Evolutionary conservation across 2,329 filamentous ascomycete genomes (phyloP).

Genomic region (Penicillium nordicum): DNA sequence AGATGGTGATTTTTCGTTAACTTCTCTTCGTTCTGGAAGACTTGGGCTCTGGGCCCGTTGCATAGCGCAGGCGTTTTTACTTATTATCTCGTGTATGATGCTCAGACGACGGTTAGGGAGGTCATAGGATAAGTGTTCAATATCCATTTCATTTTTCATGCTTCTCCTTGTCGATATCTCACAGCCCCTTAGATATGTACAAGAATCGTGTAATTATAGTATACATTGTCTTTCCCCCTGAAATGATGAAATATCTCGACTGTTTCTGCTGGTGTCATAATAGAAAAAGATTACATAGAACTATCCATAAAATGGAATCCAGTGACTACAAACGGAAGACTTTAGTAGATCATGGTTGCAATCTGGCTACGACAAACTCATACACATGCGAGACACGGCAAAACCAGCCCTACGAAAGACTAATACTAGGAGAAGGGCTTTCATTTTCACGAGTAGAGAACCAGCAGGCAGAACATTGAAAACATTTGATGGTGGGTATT

Average conservation of each 20-base stretch:
- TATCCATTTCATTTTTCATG: slow-evolving; percentile 16
- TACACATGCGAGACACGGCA: not conserved
- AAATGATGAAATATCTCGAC: too few species aligned
- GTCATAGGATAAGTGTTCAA: slow-evolving; percentile 22
- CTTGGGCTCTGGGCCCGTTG: slow-evolving; percentile 24
- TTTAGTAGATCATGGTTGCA: not conserved
- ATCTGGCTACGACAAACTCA: not conserved
- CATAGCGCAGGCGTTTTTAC: slow-evolving; percentile 45
- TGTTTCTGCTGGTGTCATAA: not conserved
- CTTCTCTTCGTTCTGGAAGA: slow-evolving; percentile 5
- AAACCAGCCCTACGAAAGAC: not conserved
- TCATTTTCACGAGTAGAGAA: slow-evolving; percentile 2
- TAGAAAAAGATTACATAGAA: not conserved
- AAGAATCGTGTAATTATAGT: not conserved
- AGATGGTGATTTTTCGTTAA: slow-evolving; percentile 36
- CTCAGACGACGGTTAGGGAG: slow-evolving; percentile 22
- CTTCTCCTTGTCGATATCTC: not conserved
- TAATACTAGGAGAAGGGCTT: not conserved
- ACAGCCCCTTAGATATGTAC: not conserved
- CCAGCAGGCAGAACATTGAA: slow-evolving; percentile 4
- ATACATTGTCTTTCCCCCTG: not conserved
- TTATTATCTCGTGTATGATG: slow-evolving; percentile 26
- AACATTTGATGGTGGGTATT: slow-evolving; percentile 13
- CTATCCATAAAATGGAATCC: not conserved
- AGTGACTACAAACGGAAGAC: not conserved